Percentiles rank a stretch among this genome's conserved stretches.
These are phyloP conservation scores for Erigeron philadelphicus DNA, from an alignment of 140 eudicot genomes.

Conservation along the genomic window DNA sequence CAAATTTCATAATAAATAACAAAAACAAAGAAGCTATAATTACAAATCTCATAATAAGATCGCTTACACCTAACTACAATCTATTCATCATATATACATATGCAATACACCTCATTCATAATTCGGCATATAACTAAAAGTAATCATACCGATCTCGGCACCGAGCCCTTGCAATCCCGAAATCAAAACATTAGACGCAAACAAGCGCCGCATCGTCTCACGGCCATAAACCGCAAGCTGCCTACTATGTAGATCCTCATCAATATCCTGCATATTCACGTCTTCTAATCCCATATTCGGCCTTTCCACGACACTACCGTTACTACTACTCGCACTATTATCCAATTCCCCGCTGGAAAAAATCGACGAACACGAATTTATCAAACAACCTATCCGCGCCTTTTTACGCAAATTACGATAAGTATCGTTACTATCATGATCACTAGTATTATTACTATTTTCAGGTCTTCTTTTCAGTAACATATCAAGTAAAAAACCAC, in stretches of 20 bases:
- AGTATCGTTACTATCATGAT: conserved; percentile 18
- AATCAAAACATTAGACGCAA: conserved; percentile 80
- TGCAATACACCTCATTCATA: conserved; percentile 2
- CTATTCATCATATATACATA: not conserved
- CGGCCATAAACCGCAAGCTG: conserved; percentile 98
- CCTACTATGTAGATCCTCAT: conserved; percentile 92
- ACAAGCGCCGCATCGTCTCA: conserved; percentile 84
- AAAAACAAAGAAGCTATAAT: not conserved
- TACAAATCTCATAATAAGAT: not conserved
- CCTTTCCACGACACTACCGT: conserved; percentile 20
- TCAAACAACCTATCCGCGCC: conserved; percentile 49
- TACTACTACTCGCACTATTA: conserved; percentile 9
- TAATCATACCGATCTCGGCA: conserved; percentile 74
- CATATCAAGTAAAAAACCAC: conserved; percentile 60
- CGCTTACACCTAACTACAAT: not conserved
- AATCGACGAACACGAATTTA: conserved; percentile 24
- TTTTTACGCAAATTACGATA: conserved; percentile 35
- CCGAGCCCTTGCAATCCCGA: conserved; percentile 98
- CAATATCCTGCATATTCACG: conserved; percentile 56
- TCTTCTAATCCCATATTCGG: conserved; percentile 60
- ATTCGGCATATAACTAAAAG: not conserved
- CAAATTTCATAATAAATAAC: conserved; percentile 4
- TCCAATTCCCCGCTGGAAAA: conserved; percentile 16
- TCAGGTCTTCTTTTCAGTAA: conserved; percentile 69
- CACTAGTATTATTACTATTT: conserved; percentile 39